Evolutionary conservation across 495 filamentous ascomycete species (phyloP), one percentile per base, ranked within the genome.

Genomic region (Penicillium parvum): DNA sequence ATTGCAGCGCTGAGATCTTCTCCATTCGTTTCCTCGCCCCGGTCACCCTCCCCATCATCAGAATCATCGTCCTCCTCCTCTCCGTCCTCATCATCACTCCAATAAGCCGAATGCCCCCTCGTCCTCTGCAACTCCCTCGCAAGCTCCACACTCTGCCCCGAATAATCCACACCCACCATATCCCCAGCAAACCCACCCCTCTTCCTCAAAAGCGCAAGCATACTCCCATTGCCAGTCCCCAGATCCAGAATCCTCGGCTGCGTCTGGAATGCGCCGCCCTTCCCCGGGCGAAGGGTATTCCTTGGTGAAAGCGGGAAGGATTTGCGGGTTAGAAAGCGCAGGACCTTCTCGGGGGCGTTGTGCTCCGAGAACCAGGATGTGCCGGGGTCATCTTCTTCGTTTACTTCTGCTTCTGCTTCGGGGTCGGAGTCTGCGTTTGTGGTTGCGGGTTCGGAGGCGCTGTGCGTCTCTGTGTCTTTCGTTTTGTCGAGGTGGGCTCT

Each of bases 91-190:
- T 44, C 49, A 55, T 63, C 61, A 37, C 41, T 57, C 34, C 50
- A 49, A 64, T 72, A 72, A 38, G 66, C 68, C 33, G 60, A 59
- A 64, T 70, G 66, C 20, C 63, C 53, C 43, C 47, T 58, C 16
- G 55, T 48, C 43, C 52, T 23, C 63, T 73, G 69, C 60, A 73
- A 63, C 54, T 69, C 56, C 30, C 68, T 58, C 34, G 89, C 88
- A 30, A 98, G 69, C 65, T 77, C 66, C 7, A 96, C 76, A 55
- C 85, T 88, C 54, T 67, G 57, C 12, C 64, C 60, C 35, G 84
- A 89, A 52, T 98, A 97, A 71, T 98, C 91, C 17, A 96, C 84
- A 0, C 92, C 92, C 0, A 94, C 59, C 76, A 96, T 79, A 3
- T 55, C 50, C 0, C 87, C 88, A 11, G 17, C 11, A 57, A 76